Evolutionary conservation across 768 basidiomycete species (phyloP).

Genomic region (Boletellus ananiceps): DNA sequence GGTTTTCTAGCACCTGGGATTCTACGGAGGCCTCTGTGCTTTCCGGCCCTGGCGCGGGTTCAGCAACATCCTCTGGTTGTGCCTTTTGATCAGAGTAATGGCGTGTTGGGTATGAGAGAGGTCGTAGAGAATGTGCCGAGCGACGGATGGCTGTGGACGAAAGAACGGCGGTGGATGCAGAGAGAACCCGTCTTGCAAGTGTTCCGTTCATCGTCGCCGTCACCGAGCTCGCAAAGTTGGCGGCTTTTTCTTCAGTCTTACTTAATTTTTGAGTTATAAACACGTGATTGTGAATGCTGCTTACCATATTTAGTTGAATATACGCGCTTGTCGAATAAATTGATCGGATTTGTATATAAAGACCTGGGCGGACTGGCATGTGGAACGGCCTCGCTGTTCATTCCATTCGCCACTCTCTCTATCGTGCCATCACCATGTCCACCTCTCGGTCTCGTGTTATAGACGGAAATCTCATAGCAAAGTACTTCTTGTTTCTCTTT

Average conservation of each 20-base stretch:
- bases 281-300: slow-evolving; percentile 20
- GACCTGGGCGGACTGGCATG: slow-evolving; percentile 5
- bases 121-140: slow-evolving; percentile 26
- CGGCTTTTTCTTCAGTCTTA: background rate
- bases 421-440: slow-evolving; percentile 34
- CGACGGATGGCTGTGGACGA: slow-evolving; percentile 47
- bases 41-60: slow-evolving; percentile 16
- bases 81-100: slow-evolving; percentile 57
- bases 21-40: slow-evolving; percentile 30
- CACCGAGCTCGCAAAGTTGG: background rate
- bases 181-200: slow-evolving; percentile 48
- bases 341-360: slow-evolving; percentile 2
- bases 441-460: slow-evolving; percentile 55
- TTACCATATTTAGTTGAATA: background rate
- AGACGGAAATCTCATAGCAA: slow-evolving; percentile 81
- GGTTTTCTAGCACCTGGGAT: slow-evolving; percentile 42
- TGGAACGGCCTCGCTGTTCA: background rate
- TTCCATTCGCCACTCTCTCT: slow-evolving; percentile 8
- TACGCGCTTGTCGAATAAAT: background rate
- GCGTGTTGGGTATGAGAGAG: slow-evolving; percentile 32
- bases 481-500: slow-evolving; percentile 43
- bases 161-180: slow-evolving; percentile 55
- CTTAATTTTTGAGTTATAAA: slow-evolving; percentile 1
- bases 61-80: slow-evolving; percentile 12
- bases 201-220: slow-evolving; percentile 45